phyloP scores from a whole-genome alignment of 2,329 filamentous ascomycete species.

The Hypomyces rosellus region DNA sequence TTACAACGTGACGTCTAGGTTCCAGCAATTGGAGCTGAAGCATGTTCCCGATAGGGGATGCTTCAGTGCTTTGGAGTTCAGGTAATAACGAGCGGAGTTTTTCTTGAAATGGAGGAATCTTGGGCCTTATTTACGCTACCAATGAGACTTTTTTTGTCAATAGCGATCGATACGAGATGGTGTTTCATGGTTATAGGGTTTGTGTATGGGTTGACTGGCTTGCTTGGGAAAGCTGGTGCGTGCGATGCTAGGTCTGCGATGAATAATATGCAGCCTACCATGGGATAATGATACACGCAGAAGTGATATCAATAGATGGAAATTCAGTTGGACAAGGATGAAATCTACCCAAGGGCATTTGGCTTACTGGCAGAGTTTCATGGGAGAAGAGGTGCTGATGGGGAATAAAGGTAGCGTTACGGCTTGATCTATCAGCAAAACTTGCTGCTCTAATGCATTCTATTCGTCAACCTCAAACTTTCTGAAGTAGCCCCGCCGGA shows the following conservation, averaged over 20 bases:
- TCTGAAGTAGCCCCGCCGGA: constrained; percentile 53
- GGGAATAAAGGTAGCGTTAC: neutral
- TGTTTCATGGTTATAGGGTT: neutral
- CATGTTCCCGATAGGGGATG: constrained; percentile 82
- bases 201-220: too few relatives aligned
- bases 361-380: too few relatives aligned
- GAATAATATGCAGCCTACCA: too few relatives aligned
- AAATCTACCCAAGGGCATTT: too few relatives aligned
- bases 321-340: too few relatives aligned
- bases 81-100: constrained; percentile 21
- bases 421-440: neutral
- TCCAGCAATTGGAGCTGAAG: constrained; percentile 86
- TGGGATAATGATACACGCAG: too few relatives aligned
- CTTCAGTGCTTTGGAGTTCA: constrained; percentile 80
- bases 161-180: neutral
- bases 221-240: neutral
- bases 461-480: constrained; percentile 37
- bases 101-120: neutral
- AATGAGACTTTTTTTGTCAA: neutral
- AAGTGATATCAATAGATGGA: too few relatives aligned
- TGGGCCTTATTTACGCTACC: neutral
- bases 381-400: too few relatives aligned
- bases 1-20: constrained; percentile 44
- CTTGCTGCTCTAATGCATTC: neutral
- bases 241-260: neutral